Evolutionary conservation across 1,284 basidiomycete genomes (phyloP).

Genomic region (Pseudozyma sp.): DNA sequence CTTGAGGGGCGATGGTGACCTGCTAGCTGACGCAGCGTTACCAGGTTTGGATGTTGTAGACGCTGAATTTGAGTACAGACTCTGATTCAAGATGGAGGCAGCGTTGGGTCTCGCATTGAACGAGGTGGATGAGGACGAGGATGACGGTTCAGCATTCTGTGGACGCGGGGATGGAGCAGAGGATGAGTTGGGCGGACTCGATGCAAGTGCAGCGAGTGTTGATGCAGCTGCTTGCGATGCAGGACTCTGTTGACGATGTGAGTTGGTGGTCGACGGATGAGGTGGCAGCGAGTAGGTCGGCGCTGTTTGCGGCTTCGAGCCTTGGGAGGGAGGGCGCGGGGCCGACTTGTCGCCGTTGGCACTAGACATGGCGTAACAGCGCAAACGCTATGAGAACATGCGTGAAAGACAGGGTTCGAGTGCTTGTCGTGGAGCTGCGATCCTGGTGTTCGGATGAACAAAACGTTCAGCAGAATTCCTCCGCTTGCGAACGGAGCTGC

Average conservation of each 20-base stretch:
- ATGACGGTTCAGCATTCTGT: neutral
- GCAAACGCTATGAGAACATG: conserved; percentile 10
- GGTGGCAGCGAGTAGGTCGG: conserved; percentile 33
- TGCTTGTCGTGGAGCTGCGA: too few species aligned
- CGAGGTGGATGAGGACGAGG: conserved; percentile 19
- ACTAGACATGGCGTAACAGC: conserved; percentile 23
- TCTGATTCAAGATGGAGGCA: conserved; percentile 34
- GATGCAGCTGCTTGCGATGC: conserved; percentile 47
- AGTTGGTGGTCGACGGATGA: conserved; percentile 36
- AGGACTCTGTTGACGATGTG: conserved; percentile 39
- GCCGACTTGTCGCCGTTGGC: conserved; percentile 33
- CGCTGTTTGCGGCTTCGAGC: conserved; percentile 2
- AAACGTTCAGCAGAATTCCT: too few species aligned
- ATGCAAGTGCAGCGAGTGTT: conserved; percentile 38
- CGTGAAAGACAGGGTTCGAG: neutral
- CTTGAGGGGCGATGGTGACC: conserved; percentile 33
- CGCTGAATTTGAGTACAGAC: conserved; percentile 37
- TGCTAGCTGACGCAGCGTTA: neutral
- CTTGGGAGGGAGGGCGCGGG: conserved; percentile 14
- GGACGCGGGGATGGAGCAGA: conserved; percentile 6
- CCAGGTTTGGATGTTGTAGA: conserved; percentile 18
- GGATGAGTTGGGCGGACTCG: conserved; percentile 25
- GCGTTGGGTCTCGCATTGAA: conserved; percentile 22
- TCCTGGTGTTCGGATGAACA: too few species aligned
- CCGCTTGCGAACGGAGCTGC: too few species aligned